phyloP scores from a whole-genome alignment of 257 asterid genomes.

The Echium plantagineum region DNA sequence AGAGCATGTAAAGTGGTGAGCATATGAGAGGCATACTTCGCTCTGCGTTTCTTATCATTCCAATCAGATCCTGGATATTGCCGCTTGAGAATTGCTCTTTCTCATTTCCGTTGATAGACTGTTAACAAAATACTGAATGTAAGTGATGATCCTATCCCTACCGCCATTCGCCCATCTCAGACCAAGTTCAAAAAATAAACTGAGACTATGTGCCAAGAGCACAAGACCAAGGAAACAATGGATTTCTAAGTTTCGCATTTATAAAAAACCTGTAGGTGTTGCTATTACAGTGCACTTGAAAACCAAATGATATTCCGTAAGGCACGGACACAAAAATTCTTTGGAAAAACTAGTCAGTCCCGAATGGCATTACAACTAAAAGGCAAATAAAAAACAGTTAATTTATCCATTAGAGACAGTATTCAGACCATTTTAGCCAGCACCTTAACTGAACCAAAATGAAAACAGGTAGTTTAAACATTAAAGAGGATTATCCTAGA shows the following conservation, averaged over 20 bases:
- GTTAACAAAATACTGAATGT: conserved; percentile 21
- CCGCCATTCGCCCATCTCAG: conserved; percentile 8
- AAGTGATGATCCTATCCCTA: conserved; percentile 13
- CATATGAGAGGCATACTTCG: conserved; percentile 38
- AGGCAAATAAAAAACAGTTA: no score
- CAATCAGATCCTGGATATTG: conserved; percentile 56
- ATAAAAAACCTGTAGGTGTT: not conserved
- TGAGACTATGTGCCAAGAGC: conserved; percentile 4
- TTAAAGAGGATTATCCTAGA: not conserved
- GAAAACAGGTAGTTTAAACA: not conserved
- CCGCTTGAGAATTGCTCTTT: conserved; percentile 36
- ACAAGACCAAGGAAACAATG: conserved; percentile 3
- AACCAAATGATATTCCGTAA: not conserved
- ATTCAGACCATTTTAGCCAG: not conserved
- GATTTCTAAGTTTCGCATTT: not conserved
- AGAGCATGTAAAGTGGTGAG: conserved; percentile 2
- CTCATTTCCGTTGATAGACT: conserved; percentile 46
- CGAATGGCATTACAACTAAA: not conserved
- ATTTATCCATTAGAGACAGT: no score
- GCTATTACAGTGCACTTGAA: not conserved
- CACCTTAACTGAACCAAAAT: not conserved
- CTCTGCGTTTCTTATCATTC: conserved; percentile 85
- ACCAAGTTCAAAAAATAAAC: conserved; percentile 4
- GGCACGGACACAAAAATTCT: not conserved
- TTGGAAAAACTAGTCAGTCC: not conserved